A percentile compares a stretch with the other conserved stretches of the same genome.
Conservation (phyloP, 2,329 filamentous ascomycete species). For the Thelonectria rubi region DNA sequence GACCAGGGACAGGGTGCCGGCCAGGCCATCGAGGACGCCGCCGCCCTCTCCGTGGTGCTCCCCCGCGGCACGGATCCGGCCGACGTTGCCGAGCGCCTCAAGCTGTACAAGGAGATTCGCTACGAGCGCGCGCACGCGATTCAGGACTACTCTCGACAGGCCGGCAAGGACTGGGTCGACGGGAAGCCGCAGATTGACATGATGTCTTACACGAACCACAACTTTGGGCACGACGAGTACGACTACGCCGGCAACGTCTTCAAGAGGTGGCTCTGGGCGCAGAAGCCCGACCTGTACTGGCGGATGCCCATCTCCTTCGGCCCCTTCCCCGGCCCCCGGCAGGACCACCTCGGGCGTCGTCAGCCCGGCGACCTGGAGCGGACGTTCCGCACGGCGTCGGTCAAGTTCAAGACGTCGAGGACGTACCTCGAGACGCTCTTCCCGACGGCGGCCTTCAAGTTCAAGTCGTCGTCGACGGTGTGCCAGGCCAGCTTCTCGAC, state of each 20-base stretch:
- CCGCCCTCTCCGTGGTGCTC: conserved; percentile 65
- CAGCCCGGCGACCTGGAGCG: conserved; percentile 31
- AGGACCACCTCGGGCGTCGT: conserved; percentile 19
- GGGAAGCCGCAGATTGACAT: conserved; percentile 29
- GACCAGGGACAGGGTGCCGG: conserved; percentile 55
- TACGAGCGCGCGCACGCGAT: conserved; percentile 65
- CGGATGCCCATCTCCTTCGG: conserved; percentile 40
- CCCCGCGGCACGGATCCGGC: conserved; percentile 52
- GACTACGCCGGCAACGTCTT: conserved; percentile 29
- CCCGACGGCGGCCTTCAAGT: conserved; percentile 56
- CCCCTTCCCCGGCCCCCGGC: conserved; percentile 33
- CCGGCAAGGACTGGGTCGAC: conserved; percentile 47
- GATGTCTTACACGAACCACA: conserved; percentile 30
- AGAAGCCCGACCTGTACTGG: conserved; percentile 29
- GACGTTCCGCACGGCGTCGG: conserved; percentile 55
- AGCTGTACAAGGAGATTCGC: conserved; percentile 67
- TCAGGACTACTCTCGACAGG: conserved; percentile 65
- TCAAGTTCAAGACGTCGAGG: conserved; percentile 60
- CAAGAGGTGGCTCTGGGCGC: conserved; percentile 30
- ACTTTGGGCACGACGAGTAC: conserved; percentile 37
- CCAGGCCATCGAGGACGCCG: conserved; percentile 74
- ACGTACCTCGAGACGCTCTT: conserved; percentile 55
- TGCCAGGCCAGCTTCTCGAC: conserved; percentile 55
- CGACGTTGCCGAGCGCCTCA: conserved; percentile 64
- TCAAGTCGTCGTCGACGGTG: conserved; percentile 59